These are phyloP conservation scores for Berkeleyomyces rouxiae DNA, from an alignment of 2,329 filamentous ascomycete species.

Conservation along the genomic window DNA sequence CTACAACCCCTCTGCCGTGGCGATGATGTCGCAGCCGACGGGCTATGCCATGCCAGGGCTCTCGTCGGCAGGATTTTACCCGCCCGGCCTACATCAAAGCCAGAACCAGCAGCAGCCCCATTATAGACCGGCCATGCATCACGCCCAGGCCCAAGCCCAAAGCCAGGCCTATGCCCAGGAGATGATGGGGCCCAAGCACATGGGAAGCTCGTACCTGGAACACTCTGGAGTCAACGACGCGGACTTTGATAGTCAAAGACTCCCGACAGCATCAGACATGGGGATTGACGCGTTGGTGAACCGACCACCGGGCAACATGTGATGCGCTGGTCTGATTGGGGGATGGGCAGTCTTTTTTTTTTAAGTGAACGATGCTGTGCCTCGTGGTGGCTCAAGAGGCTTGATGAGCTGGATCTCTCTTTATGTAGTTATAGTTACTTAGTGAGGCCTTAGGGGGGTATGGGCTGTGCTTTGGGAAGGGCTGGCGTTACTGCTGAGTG, in stretches of 20 bases:
- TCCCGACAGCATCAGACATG: constrained; percentile 42
- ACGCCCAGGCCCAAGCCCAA: neutral
- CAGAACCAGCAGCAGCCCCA: neutral
- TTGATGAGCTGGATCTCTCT: no score
- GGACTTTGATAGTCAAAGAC: constrained; percentile 6
- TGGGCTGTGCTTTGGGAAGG: no score
- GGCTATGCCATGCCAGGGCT: constrained; percentile 1
- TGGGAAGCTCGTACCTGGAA: constrained; percentile 16
- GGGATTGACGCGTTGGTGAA: constrained; percentile 44
- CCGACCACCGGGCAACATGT: constrained; percentile 18
- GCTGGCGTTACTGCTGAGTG: no score
- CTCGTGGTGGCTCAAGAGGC: neutral
- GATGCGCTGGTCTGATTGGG: neutral
- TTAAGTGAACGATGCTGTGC: neutral
- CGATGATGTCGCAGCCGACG: neutral
- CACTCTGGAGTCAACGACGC: constrained; percentile 20
- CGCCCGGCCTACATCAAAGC: neutral
- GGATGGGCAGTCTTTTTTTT: neutral
- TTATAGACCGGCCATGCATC: neutral
- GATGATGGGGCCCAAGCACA: neutral
- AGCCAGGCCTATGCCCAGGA: neutral
- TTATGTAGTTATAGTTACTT: no score
- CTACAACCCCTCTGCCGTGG: neutral
- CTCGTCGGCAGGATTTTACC: neutral
- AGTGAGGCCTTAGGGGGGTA: no score